Conservation (phyloP, 495 filamentous ascomycete genomes). For the Penicillium paradoxum region DNA sequence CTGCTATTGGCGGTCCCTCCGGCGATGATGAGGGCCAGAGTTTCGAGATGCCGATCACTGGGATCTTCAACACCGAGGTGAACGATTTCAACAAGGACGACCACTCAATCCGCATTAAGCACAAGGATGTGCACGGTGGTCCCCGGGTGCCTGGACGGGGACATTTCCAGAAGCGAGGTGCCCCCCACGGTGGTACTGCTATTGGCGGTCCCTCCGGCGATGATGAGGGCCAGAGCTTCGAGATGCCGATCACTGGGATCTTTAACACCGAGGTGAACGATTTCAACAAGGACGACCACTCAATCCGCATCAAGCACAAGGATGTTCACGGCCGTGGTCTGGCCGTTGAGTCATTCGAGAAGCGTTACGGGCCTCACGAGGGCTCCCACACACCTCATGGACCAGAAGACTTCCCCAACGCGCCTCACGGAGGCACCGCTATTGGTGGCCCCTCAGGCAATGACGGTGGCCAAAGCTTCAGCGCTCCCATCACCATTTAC, state of each 20-base stretch:
- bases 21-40: constrained; percentile 30
- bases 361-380: constrained; percentile 17
- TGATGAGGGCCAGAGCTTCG: constrained; percentile 27
- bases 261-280: constrained; percentile 20
- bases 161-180: too few species aligned
- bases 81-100: constrained; percentile 26
- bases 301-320: constrained; percentile 22
- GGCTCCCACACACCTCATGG: background rate
- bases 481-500: constrained; percentile 3
- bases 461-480: constrained; percentile 12
- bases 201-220: constrained; percentile 26
- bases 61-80: constrained; percentile 14
- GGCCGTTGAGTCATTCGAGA: constrained; percentile 3
- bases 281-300: constrained; percentile 28
- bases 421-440: constrained; percentile 16
- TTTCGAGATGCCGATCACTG: constrained; percentile 21
- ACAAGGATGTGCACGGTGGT: constrained; percentile 16
- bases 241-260: constrained; percentile 19
- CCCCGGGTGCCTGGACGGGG: background rate
- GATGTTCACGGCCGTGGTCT: constrained; percentile 9
- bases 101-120: constrained; percentile 27
- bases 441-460: constrained; percentile 23
- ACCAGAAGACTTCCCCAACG: background rate
- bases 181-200: constrained; percentile 10
- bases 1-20: constrained; percentile 21